Evolutionary conservation across 768 basidiomycete genomes (phyloP).

Genomic region (Paxillus involutus): DNA sequence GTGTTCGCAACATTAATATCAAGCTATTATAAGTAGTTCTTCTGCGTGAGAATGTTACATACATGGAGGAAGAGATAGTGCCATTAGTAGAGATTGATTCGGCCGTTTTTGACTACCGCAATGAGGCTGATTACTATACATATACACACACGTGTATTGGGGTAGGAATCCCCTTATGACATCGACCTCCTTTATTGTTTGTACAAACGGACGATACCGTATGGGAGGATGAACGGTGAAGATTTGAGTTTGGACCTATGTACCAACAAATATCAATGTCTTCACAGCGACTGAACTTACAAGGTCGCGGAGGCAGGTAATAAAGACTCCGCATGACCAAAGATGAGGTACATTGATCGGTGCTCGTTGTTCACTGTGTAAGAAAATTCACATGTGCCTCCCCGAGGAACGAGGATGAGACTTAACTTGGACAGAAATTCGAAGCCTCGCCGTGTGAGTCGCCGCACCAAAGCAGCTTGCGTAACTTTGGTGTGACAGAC

Average conservation of each 20-base stretch:
- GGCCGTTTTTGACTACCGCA: slow-evolving; percentile 1
- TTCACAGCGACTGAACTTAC: no score
- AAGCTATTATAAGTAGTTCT: background rate
- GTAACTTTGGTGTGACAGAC: no score
- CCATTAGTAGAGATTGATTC: background rate
- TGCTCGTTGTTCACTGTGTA: background rate
- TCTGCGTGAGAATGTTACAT: slow-evolving; percentile 10
- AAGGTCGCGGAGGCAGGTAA: no score
- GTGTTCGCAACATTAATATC: no score
- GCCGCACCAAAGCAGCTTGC: no score
- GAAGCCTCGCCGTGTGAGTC: no score
- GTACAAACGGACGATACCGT: background rate
- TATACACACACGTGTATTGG: slow-evolving; percentile 9
- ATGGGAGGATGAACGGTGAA: background rate
- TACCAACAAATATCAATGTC: background rate
- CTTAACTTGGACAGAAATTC: background rate
- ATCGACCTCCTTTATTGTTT: no score
- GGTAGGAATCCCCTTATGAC: background rate
- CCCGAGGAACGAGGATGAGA: background rate
- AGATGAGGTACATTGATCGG: background rate
- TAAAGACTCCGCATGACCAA: background rate
- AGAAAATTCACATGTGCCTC: background rate
- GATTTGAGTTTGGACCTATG: slow-evolving; percentile 1
- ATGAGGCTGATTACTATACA: slow-evolving; percentile 8
- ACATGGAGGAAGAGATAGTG: slow-evolving; percentile 1